Evolutionary conservation across 768 basidiomycete species (phyloP).

Genomic region (Omphalotus guepiniiformis): DNA sequence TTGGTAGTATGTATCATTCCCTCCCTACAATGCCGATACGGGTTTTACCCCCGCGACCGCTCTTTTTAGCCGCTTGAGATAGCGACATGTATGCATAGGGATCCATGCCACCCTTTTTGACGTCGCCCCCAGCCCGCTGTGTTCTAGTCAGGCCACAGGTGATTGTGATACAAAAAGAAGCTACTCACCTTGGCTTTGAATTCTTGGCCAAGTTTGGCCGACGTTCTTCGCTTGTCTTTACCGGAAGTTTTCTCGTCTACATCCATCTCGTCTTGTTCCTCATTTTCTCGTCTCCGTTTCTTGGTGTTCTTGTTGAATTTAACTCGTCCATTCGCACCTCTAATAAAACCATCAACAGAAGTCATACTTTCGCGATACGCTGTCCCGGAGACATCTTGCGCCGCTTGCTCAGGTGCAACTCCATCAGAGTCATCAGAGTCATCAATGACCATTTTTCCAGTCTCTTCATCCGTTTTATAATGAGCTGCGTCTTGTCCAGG

Average conservation of each 20-base stretch:
- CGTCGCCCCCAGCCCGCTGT: constrained; percentile 92
- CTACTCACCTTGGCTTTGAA: constrained; percentile 89
- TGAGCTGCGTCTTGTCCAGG: constrained; percentile 82
- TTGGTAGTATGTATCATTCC: constrained; percentile 10
- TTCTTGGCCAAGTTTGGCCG: constrained; percentile 66
- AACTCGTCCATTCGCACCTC: constrained; percentile 77
- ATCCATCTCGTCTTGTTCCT: constrained; percentile 64
- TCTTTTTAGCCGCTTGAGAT: constrained; percentile 75
- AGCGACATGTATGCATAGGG: constrained; percentile 92
- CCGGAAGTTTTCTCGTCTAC: constrained; percentile 54
- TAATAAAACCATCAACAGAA: constrained; percentile 86
- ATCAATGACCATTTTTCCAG: constrained; percentile 76
- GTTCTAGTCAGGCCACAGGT: constrained; percentile 10
- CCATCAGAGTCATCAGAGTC: constrained; percentile 48
- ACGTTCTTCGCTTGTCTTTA: constrained; percentile 49
- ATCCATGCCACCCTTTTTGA: constrained; percentile 82
- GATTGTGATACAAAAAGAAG: constrained; percentile 2
- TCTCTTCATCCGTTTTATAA: constrained; percentile 86
- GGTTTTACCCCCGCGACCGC: constrained; percentile 31
- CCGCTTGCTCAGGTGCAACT: constrained; percentile 32
- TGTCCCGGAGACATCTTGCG: constrained; percentile 57
- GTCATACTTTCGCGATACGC: constrained; percentile 84
- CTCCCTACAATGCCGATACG: constrained; percentile 62
- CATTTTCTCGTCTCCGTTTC: constrained; percentile 74
- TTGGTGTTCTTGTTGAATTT: constrained; percentile 98